These are phyloP conservation scores for Stachybotrys echinatus DNA, from an alignment of 2,329 filamentous ascomycete species.

Conservation along the genomic window DNA sequence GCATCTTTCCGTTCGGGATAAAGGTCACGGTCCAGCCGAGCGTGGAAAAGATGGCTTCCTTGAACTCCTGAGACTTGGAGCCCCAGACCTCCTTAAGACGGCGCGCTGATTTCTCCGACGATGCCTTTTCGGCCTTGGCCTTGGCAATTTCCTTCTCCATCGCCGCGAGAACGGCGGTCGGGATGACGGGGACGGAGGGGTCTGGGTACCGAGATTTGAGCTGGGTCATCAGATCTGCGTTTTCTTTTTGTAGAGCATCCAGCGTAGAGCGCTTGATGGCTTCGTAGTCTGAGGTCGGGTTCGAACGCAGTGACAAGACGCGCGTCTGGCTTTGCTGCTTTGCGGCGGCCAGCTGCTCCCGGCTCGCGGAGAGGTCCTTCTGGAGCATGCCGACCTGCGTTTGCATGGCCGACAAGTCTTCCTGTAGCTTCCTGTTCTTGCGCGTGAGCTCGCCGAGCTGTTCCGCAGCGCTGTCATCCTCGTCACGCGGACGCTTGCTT, in stretches of 20 bases:
- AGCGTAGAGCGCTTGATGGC: slow-evolving; percentile 80
- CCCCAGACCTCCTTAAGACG: slow-evolving; percentile 92
- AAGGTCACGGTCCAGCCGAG: slow-evolving; percentile 95
- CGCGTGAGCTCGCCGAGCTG: slow-evolving; percentile 78
- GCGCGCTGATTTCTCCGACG: slow-evolving; percentile 75
- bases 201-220: slow-evolving; percentile 44
- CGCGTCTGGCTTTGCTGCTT: slow-evolving; percentile 69
- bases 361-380: slow-evolving; percentile 67
- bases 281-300: slow-evolving; percentile 83
- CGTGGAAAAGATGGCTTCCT: slow-evolving; percentile 86
- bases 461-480: slow-evolving; percentile 59
- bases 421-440: slow-evolving; percentile 81
- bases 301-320: slow-evolving; percentile 80
- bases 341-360: slow-evolving; percentile 65
- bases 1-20: slow-evolving; percentile 93
- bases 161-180: slow-evolving; percentile 69
- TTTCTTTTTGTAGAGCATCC: slow-evolving; percentile 73
- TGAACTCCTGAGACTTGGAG: slow-evolving; percentile 88
- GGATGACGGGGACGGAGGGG: slow-evolving; percentile 59
- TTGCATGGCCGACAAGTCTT: slow-evolving; percentile 65
- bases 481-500: slow-evolving; percentile 60
- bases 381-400: slow-evolving; percentile 66
- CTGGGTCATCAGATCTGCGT: slow-evolving; percentile 73
- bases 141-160: slow-evolving; percentile 71
- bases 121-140: slow-evolving; percentile 61